Conservation (phyloP, 345 rosid genomes). For the Eucalyptus marginata region DNA sequence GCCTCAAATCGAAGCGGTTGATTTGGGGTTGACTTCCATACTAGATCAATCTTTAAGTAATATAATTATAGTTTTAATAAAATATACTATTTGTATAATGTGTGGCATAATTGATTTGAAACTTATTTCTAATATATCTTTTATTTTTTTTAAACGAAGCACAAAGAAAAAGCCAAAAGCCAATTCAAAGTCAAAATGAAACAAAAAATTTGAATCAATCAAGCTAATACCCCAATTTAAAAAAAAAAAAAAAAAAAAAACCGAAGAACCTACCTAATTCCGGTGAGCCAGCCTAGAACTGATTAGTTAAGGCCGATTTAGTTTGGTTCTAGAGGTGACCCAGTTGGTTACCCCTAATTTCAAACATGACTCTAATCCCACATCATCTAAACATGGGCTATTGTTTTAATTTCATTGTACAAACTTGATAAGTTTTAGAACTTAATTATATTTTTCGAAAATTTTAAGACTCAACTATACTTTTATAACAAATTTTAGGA, state of each 20-base stretch:
- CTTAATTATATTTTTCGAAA: neutral
- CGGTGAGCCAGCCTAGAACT: neutral
- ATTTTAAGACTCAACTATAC: too few relatives aligned
- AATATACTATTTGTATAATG: neutral
- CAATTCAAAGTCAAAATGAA: neutral
- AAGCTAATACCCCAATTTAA: neutral
- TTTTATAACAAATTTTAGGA: too few relatives aligned
- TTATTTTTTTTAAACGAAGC: neutral
- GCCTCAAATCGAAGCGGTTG: accelerated
- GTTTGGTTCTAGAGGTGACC: neutral
- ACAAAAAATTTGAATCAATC: neutral
- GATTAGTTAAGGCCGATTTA: neutral
- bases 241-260: too few relatives aligned
- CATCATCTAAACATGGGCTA: neutral
- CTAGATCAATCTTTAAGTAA: neutral
- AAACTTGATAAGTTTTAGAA: too few relatives aligned
- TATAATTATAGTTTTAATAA: neutral
- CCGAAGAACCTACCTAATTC: neutral
- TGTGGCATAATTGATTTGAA: neutral
- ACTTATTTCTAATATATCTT: neutral
- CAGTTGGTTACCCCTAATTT: neutral
- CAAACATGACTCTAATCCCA: neutral
- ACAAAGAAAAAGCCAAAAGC: neutral
- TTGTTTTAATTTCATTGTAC: neutral
- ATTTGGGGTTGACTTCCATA: neutral